phyloP scores from a whole-genome alignment of 2,329 filamentous ascomycete genomes.

The Delphinella strobiligena region DNA sequence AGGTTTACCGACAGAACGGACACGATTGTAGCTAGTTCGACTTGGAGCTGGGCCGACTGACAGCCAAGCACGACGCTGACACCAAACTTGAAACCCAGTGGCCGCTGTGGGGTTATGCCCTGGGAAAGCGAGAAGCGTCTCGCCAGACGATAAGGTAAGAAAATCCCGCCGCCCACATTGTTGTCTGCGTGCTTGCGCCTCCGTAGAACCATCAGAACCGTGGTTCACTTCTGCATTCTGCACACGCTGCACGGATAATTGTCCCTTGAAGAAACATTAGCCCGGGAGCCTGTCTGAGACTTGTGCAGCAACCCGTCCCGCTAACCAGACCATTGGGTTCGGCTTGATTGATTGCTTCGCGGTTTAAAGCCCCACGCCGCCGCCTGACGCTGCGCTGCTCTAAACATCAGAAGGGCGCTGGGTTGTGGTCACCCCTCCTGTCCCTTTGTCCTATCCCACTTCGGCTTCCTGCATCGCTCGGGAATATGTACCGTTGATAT shows the following conservation, averaged over 20 bases:
- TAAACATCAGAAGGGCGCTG: not conserved
- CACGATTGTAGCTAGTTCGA: not conserved
- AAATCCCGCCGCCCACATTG: not conserved
- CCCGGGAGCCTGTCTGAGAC: conserved; percentile 9
- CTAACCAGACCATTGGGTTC: not conserved
- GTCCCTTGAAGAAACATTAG: conserved; percentile 7
- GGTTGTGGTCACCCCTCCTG: not conserved
- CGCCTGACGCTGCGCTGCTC: not conserved
- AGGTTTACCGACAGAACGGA: not conserved
- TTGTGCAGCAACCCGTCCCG: conserved; percentile 7
- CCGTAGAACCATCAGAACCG: conserved; percentile 8
- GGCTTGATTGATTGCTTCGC: not conserved
- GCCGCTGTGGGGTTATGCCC: conserved; percentile 2
- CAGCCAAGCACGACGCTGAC: not conserved
- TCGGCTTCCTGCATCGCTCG: not conserved
- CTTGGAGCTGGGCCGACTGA: not conserved
- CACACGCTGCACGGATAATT: no score
- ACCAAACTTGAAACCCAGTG: conserved; percentile 8
- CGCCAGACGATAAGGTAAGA: not conserved
- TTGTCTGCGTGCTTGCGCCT: conserved; percentile 7
- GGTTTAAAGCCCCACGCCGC: not conserved
- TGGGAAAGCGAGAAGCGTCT: not conserved
- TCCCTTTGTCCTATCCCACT: not conserved
- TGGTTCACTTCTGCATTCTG: conserved; percentile 6
- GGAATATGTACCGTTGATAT: conserved; percentile 8